Evolutionary conservation across 2,329 filamentous ascomycete genomes (phyloP), one percentile per base, ranked within the genome.

Genomic region (Dothidotthia symphoricarpi): DNA sequence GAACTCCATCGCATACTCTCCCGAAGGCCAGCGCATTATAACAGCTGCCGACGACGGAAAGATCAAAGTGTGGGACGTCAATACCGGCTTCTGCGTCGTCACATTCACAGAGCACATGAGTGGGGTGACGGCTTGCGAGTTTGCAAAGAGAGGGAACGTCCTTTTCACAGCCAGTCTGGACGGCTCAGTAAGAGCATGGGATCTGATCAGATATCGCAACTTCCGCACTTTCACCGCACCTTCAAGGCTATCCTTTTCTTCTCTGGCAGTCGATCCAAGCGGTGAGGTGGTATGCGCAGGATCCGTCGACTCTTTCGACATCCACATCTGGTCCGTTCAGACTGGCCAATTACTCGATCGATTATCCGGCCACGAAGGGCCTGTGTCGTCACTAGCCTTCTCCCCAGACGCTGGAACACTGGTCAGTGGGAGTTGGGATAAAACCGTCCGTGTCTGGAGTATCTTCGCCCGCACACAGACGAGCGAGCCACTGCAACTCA

Each of bases 241-340:
- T 0, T 90, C 88, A 22, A 78, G 91, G 38, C 72, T 97, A 16
- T 94, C 90, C 0, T 98, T 97, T 69, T 91, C 89, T 12, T 95
- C 87, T 41, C 78, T 98, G 64, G 89, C 93, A 1, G 89, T 97
- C n/a, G 94, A 98, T 53, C 90, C 93, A 0, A 95, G 89, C 49
- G 93, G 93, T 36, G 94, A 98, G 67, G 87, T 98, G 7, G 86
- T 98, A 3, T 95, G 91, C 43, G 93, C 93, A 8, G 93, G 91
- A 2, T 97, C 91, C 1, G 76, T 95, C 12, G 93, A 98, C 65
- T 95, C 90, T 4, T 97, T 96, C 51, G 91, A 97, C 60, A 88
- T 98, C 34, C 90, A 98, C 68, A 86, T 98, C 46, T 98, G 93
- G 93, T 96, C 88, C 4, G 94, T 98, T 3, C 93, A 98, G 63